Base-by-base conservation (phyloP, 177 flowering plant genomes). In the Vitis hybrid region DNA sequence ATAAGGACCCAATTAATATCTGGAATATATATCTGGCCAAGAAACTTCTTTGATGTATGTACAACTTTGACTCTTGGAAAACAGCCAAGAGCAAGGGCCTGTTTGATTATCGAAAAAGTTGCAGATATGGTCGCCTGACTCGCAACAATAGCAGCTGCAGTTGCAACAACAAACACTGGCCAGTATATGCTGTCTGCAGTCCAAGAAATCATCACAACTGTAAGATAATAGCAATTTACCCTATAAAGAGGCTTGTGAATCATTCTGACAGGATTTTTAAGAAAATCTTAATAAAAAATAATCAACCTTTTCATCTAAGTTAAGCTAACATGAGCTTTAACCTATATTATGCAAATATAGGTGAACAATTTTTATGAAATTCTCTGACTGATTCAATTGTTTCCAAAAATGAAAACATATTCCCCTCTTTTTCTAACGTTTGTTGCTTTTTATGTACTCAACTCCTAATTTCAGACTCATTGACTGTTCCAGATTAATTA, bases 71-170 rank as follows among this genome's bases (percentile, higher is more conserved):
- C 97, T 82, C 98, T 84, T 11, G 98, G 98, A 61, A 93, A 93
- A 72, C 98, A 93, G 29, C 96, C 96, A 62, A 80, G 91, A 55
- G 98, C 94, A 19, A 80, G 86, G 5, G 98, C 93, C 75, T 93
- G 98, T 88, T 93, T 92, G 75, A 93, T 86, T 71, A 91, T 83
- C 58, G 97, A 91, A 78, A 91, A 93, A 0, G 96, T 90, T 2
- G 98, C 98, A 63, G 94, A 82, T 75, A 93, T 93, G 29, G 95
- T 93, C 63, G 98, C 97, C 72, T 93, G 98, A 76, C 98, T 93
- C 13, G 98, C 98, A 70, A 93, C 94, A 67, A 86, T 52, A 52
- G 98, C 97, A 55, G 98, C 96, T 49, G 81, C 81, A 39, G 98
- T 93, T 62, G 97, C 96, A 70, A 93, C 65, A 51, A 90, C 51